Evolutionary conservation across 352 stramenopile species (phyloP), one percentile per base, ranked within the genome.

Genomic region (Pythium apleroticum): DNA sequence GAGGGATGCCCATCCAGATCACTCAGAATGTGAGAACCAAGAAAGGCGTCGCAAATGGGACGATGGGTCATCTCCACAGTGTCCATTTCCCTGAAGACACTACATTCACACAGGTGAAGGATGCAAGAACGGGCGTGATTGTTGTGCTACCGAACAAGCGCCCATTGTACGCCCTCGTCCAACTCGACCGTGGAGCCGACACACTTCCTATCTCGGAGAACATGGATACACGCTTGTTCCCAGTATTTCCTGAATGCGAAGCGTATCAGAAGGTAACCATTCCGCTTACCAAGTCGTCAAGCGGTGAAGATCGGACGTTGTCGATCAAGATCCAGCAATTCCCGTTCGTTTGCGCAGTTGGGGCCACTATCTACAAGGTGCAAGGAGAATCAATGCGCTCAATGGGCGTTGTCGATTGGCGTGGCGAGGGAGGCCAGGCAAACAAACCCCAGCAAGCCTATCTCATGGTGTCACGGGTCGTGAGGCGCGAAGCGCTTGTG

Each of bases 111-210:
- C 37, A 35, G 15, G 52, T 33, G 22, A 33, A 15, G 15, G 49
- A 66, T 30, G 10, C 4, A 9, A 37, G 37, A 10, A 56, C 2
- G 2, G 37, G 52, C 2, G n/a, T 22, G 1, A 31, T 54, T 1
- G 49, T 60, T 17, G 3, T 54, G 1, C 19, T 66, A 11, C 60
- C 60, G 27, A 39, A 28, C 37, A 48, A 54, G 0, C 33, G 49
- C 27, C 60, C 60, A 41, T 12, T 66, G 15, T 66, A 48, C 28
- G 60, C 60, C 3, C 37, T 66, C 0, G 25, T 66, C 12, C 19
- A 15, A 12, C 50, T 66, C 28, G 6, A 45, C 9, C 24, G 60
- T 28, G 49, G 50, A 0, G 10, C 5, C 11, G 30, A 54, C 55
- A 25, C 37, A 0, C 4, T 60, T 7, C 35, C 60, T 25, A 66